Evolutionary conservation across 164 flowering plant genomes (phyloP).

Genomic region (Protea cynaroides): DNA sequence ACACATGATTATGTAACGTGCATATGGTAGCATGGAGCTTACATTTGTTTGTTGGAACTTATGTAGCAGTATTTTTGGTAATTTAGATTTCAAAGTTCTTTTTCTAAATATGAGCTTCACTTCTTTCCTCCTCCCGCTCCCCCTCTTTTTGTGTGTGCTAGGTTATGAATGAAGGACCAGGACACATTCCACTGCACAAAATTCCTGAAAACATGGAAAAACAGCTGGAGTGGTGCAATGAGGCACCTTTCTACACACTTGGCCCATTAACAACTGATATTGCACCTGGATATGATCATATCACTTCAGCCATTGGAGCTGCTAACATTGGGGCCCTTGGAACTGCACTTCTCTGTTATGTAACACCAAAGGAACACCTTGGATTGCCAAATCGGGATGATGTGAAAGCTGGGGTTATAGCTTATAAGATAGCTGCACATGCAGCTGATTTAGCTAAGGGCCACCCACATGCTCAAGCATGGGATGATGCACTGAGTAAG

Average conservation of each 20-base stretch:
- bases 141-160: slow-evolving; percentile 17
- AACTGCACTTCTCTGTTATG: slow-evolving; percentile 98
- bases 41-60: too few species aligned
- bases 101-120: not conserved
- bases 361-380: slow-evolving; percentile 98
- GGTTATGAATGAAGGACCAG: slow-evolving; percentile 99
- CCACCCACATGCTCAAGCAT: slow-evolving; percentile 93
- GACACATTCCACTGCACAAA: slow-evolving; percentile 96
- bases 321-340: slow-evolving; percentile 99
- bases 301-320: slow-evolving; percentile 99
- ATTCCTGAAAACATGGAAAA: slow-evolving; percentile 99
- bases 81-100: too few species aligned
- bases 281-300: slow-evolving; percentile 99
- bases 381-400: slow-evolving; percentile 97
- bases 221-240: slow-evolving; percentile 97
- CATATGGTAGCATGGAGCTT: too few species aligned
- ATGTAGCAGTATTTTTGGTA: too few species aligned
- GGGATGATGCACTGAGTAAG: slow-evolving; percentile 99
- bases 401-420: slow-evolving; percentile 96
- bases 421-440: slow-evolving; percentile 98
- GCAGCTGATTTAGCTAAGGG: slow-evolving; percentile 96
- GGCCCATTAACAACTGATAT: slow-evolving; percentile 99
- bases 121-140: too few species aligned
- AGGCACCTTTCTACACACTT: slow-evolving; percentile 98
- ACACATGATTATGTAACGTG: too few species aligned